Conservation (phyloP, 2,329 filamentous ascomycete genomes). For the Botrytis squamosa region DNA sequence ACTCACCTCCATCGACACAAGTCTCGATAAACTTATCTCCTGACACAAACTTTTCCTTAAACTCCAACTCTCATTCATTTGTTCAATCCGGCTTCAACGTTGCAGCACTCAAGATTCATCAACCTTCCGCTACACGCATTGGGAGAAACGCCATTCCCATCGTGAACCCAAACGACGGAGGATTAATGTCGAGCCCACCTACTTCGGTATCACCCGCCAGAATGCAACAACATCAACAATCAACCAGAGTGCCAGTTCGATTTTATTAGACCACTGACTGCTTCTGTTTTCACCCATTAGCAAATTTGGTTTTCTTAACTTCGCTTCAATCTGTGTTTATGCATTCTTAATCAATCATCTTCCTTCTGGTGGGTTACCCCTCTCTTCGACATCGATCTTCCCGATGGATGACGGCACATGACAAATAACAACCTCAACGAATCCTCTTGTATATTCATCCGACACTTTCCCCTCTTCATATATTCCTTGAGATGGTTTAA, state of each 20-base stretch:
- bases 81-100: conserved; percentile 63
- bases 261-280: conserved; percentile 34
- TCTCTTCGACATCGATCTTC: conserved; percentile 37
- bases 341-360: conserved; percentile 33
- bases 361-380: conserved; percentile 36
- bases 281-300: conserved; percentile 29
- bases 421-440: conserved; percentile 35
- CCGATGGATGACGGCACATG: conserved; percentile 31
- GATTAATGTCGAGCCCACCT: conserved; percentile 84
- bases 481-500: conserved; percentile 38
- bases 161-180: conserved; percentile 90
- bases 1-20: conserved; percentile 82
- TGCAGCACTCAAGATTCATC: conserved; percentile 76
- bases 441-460: conserved; percentile 40
- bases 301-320: conserved; percentile 30
- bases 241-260: conserved; percentile 24
- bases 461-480: conserved; percentile 26
- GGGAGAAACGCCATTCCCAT: conserved; percentile 94
- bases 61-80: conserved; percentile 64
- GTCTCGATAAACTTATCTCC: conserved; percentile 59
- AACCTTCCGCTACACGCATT: conserved; percentile 82
- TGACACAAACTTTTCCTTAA: conserved; percentile 71
- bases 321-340: conserved; percentile 36
- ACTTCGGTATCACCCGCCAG: conserved; percentile 64
- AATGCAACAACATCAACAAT: conserved; percentile 47